phyloP scores from a whole-genome alignment of 805 yeast species.

The Lachancea fermentati region DNA sequence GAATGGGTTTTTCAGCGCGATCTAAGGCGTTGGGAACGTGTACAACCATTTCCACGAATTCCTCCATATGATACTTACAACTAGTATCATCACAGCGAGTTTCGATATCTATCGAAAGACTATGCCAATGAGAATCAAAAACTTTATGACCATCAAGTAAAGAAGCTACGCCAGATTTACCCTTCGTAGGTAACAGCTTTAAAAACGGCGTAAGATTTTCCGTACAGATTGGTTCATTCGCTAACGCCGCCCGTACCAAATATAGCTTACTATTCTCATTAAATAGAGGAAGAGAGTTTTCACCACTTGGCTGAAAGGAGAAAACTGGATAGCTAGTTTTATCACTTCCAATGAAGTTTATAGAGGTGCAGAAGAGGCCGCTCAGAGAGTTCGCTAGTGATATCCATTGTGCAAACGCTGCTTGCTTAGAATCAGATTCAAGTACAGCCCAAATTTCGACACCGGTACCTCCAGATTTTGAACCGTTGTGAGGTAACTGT shows the following conservation, averaged over 20 bases:
- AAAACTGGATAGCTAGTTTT: constrained; percentile 65
- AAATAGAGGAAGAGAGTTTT: constrained; percentile 25
- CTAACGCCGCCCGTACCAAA: constrained; percentile 76
- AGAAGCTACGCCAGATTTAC: constrained; percentile 81
- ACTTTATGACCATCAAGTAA: constrained; percentile 84
- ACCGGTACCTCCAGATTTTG: constrained; percentile 83
- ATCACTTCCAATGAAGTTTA: constrained; percentile 78
- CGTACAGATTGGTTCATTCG: constrained; percentile 94
- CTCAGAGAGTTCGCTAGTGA: constrained; percentile 68
- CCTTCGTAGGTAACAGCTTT: constrained; percentile 85
- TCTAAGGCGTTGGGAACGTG: constrained; percentile 66
- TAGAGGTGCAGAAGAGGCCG: constrained; percentile 91
- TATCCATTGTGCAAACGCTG: constrained; percentile 64
- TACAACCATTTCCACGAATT: constrained; percentile 64
- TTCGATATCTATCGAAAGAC: constrained; percentile 78
- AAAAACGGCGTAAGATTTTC: constrained; percentile 93
- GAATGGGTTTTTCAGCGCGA: constrained; percentile 61
- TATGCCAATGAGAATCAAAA: constrained; percentile 91
- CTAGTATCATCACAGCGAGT: constrained; percentile 43
- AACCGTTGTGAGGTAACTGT: constrained; percentile 64
- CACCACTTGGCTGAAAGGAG: constrained; percentile 27
- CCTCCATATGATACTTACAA: constrained; percentile 54
- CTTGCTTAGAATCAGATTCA: constrained; percentile 51
- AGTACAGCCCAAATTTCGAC: constrained; percentile 89
- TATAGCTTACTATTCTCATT: constrained; percentile 38